Conservation (phyloP, 75 land plant species). For the Picea glauca region DNA sequence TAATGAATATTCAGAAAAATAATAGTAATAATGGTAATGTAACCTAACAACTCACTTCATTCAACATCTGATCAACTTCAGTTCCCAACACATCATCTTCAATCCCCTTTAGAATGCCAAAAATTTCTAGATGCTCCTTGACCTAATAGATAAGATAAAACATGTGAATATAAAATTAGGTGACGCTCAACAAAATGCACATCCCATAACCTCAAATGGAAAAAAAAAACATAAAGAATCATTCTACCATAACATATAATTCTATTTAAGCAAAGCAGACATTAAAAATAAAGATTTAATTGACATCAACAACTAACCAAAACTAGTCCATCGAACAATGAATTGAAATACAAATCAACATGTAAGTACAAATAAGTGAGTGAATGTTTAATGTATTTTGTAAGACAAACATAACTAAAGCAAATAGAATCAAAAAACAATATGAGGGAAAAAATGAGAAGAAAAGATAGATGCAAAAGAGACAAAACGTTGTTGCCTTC, state of each 20-base stretch:
- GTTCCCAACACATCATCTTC: constrained; percentile 39
- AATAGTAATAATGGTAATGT: not conserved
- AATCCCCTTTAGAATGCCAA: constrained; percentile 78
- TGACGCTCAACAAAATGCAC: not conserved
- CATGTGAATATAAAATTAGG: not conserved
- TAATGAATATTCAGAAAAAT: not conserved
- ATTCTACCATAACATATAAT: too few species aligned
- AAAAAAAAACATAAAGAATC: too few species aligned
- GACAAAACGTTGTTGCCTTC: not conserved
- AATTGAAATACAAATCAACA: too few species aligned
- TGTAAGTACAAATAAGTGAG: too few species aligned
- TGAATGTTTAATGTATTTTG: too few species aligned
- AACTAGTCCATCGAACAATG: too few species aligned
- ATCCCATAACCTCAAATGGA: not conserved
- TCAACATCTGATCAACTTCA: constrained; percentile 64
- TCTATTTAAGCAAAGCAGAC: too few species aligned
- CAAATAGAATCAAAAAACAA: not conserved
- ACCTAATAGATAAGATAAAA: constrained; percentile 30
- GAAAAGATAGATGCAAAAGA: not conserved
- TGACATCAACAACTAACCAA: too few species aligned
- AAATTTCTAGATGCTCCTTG: constrained; percentile 81
- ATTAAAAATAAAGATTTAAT: too few species aligned
- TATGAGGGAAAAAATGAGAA: not conserved
- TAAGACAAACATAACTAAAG: not conserved
- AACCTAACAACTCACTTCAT: constrained; percentile 47